Conservation (phyloP, 2,329 filamentous ascomycete species). For the Aspergillus spinulosporus region DNA sequence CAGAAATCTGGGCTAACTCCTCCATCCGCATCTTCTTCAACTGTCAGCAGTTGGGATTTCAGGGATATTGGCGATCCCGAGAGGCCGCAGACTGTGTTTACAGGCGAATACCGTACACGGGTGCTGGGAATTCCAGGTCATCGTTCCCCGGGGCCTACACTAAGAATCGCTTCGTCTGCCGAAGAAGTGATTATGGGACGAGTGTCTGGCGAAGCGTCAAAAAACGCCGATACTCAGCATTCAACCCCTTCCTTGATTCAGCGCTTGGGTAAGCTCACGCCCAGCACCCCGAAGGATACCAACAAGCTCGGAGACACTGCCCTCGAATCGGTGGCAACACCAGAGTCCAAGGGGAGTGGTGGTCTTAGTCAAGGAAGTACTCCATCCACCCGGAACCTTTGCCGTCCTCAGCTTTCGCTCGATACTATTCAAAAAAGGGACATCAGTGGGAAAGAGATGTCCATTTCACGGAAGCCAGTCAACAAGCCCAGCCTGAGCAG, state of each 20-base stretch:
- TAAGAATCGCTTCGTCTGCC: constrained; percentile 31
- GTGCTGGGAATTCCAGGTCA: constrained; percentile 9
- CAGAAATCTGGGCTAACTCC: not conserved
- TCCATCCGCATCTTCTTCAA: constrained; percentile 13
- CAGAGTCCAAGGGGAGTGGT: not conserved
- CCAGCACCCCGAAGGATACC: not conserved
- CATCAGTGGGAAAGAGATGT: constrained; percentile 15
- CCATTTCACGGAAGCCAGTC: constrained; percentile 18
- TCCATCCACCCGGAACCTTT: constrained; percentile 12
- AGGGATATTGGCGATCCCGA: constrained; percentile 40
- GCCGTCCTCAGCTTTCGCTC: constrained; percentile 16
- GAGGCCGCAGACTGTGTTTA: constrained; percentile 21
- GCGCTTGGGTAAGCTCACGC: constrained; percentile 1
- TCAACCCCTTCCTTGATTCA: constrained; percentile 3
- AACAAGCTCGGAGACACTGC: not conserved
- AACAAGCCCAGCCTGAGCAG: constrained; percentile 9
- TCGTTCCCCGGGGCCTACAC: constrained; percentile 24
- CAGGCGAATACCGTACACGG: constrained; percentile 27
- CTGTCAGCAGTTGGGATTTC: constrained; percentile 15
- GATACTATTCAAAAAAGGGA: constrained; percentile 16
- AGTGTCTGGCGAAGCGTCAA: not conserved
- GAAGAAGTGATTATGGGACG: constrained; percentile 30
- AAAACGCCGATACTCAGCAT: constrained; percentile 1
- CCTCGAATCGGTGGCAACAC: not conserved
- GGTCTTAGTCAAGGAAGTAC: not conserved